phyloP scores from a whole-genome alignment of 495 filamentous ascomycete genomes.

The Aspergillus asperescens region DNA sequence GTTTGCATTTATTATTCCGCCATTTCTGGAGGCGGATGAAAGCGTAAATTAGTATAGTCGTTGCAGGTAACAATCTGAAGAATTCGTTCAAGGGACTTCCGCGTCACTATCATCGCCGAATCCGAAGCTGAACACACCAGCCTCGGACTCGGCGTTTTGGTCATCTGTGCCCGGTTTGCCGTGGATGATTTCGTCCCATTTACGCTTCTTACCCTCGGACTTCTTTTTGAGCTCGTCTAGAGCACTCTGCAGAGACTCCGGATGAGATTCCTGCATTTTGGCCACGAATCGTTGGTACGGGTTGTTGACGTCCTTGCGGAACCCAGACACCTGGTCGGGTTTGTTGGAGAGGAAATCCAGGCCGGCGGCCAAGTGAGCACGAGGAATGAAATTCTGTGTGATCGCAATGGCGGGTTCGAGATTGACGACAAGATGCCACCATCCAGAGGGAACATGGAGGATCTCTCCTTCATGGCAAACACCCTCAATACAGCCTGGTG shows the following conservation, averaged over 20 bases:
- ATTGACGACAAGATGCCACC: constrained; percentile 98
- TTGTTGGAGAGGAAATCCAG: constrained; percentile 80
- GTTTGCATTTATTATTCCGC: not conserved
- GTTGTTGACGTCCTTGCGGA: constrained; percentile 65
- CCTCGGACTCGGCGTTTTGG: constrained; percentile 37
- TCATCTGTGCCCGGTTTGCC: constrained; percentile 38
- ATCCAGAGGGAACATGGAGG: constrained; percentile 85
- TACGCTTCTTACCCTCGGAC: constrained; percentile 63
- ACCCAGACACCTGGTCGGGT: constrained; percentile 80
- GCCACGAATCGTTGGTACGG: constrained; percentile 73
- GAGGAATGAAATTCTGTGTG: constrained; percentile 94
- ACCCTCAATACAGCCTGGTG: constrained; percentile 78
- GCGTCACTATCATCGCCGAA: constrained; percentile 63
- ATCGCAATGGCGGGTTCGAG: constrained; percentile 76
- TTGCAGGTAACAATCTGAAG: constrained; percentile 8
- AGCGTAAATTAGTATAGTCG: not conserved
- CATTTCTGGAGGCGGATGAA: not conserved
- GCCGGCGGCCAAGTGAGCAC: constrained; percentile 64
- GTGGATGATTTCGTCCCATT: constrained; percentile 74
- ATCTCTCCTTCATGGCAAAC: constrained; percentile 86
- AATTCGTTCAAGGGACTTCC: constrained; percentile 42
- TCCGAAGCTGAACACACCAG: constrained; percentile 73
- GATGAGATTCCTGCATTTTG: constrained; percentile 57
- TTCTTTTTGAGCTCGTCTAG: constrained; percentile 59
- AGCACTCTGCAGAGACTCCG: constrained; percentile 60